These are phyloP conservation scores for Turnera subulata DNA, from an alignment of 345 rosid species.

Conservation along the genomic window DNA sequence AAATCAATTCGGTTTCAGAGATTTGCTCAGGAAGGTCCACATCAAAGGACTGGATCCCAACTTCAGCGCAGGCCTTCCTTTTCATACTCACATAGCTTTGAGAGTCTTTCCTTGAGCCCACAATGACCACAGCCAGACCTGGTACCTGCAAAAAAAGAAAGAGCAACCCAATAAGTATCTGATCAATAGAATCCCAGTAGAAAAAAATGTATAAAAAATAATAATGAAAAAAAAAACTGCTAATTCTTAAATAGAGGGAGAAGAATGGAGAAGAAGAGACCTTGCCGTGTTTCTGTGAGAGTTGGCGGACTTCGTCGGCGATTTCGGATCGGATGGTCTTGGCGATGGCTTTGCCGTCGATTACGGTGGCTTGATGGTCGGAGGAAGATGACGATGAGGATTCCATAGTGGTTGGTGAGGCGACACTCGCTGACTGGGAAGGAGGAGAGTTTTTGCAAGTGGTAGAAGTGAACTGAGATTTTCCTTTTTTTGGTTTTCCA, in stretches of 20 bases:
- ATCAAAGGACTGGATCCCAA: slow-evolving; percentile 76
- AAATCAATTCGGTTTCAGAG: slow-evolving; percentile 59
- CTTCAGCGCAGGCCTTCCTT: slow-evolving; percentile 91
- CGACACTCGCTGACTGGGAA: too few relatives aligned
- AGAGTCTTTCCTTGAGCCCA: slow-evolving; percentile 78
- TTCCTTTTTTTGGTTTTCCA: too few relatives aligned
- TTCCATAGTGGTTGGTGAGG: too few relatives aligned
- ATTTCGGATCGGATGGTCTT: slow-evolving; percentile 78
- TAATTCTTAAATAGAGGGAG: not conserved
- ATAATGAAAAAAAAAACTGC: too few relatives aligned
- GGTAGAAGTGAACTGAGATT: too few relatives aligned
- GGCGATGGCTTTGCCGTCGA: slow-evolving; percentile 77
- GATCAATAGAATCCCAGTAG: not conserved
- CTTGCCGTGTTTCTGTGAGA: slow-evolving; percentile 67
- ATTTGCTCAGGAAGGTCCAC: slow-evolving; percentile 75
- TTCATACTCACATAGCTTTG: slow-evolving; percentile 87
- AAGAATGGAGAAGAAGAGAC: slow-evolving; percentile 20
- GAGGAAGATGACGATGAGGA: slow-evolving; percentile 41
- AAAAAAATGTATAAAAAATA: too few relatives aligned
- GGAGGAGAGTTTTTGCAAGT: too few relatives aligned
- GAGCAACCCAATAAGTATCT: not conserved
- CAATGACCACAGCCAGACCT: slow-evolving; percentile 84
- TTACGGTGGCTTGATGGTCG: slow-evolving; percentile 51
- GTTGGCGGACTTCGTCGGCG: slow-evolving; percentile 59
- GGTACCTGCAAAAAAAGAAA: slow-evolving; percentile 53